phyloP scores from a whole-genome alignment of 169 alveolate genomes.

The Theileria parva region DNA sequence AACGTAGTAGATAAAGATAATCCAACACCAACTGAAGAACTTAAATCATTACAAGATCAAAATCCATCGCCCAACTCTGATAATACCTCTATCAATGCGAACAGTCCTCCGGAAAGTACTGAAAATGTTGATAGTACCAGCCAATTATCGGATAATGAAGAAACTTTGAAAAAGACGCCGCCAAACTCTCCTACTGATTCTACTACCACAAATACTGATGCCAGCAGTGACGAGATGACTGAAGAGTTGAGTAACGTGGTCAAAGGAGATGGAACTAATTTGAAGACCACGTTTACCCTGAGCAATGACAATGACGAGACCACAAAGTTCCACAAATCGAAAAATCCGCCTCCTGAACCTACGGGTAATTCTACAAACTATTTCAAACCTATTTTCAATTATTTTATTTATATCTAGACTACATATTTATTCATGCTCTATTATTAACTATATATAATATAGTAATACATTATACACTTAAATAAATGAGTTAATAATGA shows the following conservation, averaged over 20 bases:
- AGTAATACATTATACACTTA: background rate
- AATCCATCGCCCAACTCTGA: background rate
- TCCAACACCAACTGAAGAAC: slow-evolving; percentile 9
- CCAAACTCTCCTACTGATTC: slow-evolving; percentile 12
- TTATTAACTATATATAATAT: background rate
- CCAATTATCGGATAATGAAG: slow-evolving; percentile 1
- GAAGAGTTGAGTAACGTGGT: slow-evolving; percentile 4
- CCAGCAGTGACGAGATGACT: background rate
- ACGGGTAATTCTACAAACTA: background rate
- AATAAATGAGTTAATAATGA: background rate
- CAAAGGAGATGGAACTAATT: background rate
- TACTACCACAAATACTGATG: background rate
- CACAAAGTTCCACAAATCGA: background rate
- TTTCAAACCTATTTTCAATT: background rate
- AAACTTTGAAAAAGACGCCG: background rate
- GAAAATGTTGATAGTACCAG: background rate
- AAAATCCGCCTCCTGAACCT: background rate
- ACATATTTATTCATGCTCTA: background rate
- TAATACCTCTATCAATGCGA: background rate
- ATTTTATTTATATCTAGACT: too few relatives aligned
- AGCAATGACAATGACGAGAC: background rate
- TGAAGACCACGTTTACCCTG: slow-evolving; percentile 11
- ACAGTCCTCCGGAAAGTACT: slow-evolving; percentile 1
- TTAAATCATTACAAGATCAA: slow-evolving; percentile 2
- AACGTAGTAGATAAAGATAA: background rate